These are phyloP conservation scores for Leishmania martiniquensis DNA, from an alignment of 208 protist species.

Conservation along the genomic window DNA sequence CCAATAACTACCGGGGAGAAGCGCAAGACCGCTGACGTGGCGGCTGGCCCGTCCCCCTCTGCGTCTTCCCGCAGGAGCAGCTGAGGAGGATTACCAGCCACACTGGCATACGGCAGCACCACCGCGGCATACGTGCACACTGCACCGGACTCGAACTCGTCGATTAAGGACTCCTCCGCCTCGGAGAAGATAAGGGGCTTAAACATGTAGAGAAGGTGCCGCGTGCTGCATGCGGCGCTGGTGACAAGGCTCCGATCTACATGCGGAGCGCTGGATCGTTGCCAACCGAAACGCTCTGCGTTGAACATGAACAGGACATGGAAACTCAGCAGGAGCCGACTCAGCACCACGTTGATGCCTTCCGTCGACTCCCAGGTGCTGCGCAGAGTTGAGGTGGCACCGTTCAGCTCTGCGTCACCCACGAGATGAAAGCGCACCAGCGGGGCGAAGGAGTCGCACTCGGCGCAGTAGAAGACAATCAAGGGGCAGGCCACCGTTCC, in stretches of 20 bases:
- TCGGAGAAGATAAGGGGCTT: conserved; percentile 55
- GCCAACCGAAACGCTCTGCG: not conserved
- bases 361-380: conserved; percentile 23
- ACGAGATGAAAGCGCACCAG: conserved; percentile 29
- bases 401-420: not conserved
- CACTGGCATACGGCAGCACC: conserved; percentile 43
- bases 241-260: not conserved
- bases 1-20: conserved; percentile 39
- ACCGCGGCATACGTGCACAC: conserved; percentile 45
- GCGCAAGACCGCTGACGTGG: not conserved
- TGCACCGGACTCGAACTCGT: conserved; percentile 43
- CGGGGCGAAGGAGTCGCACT: conserved; percentile 58
- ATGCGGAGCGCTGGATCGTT: not conserved
- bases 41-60: not conserved
- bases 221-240: not conserved
- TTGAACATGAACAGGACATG: conserved; percentile 31
- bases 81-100: conserved; percentile 24
- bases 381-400: not conserved
- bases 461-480: conserved; percentile 58
- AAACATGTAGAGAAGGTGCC: conserved; percentile 46
- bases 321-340: conserved; percentile 28
- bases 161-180: conserved; percentile 30
- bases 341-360: conserved; percentile 20
- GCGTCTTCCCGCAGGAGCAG: conserved; percentile 21
- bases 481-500: conserved; percentile 47